Base-by-base conservation (phyloP, 768 basidiomycete genomes). In the Boletus sensibilis region DNA sequence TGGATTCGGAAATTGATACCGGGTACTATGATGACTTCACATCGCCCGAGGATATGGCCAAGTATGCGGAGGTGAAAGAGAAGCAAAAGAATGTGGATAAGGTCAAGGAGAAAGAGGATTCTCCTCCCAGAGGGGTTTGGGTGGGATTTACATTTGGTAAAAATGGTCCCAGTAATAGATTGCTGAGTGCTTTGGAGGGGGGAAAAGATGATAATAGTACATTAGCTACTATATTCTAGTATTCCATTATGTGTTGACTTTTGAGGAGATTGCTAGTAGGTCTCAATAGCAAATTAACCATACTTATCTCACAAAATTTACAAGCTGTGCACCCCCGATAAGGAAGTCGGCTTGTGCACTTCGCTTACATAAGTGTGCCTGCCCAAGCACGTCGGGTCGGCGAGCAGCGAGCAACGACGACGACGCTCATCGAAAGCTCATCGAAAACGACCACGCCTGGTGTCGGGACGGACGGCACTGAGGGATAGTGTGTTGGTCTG, bases 11-110 rank as follows among this genome's bases (percentile, higher is more conserved):
- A 66, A 81, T 92, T 55, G 97, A 99, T 67, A 94, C 94, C 1
- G 94, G 94, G 18, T 95, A 95, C 73, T 95, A 94, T 74, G 92
- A 94, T 64, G 92, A 94, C 69, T 94, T 94, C 70, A 87, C 87
- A 2, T 88, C 83, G 4, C 76, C 82, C 5, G 92, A 95, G 56
- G 96, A 98, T 68, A 98, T 98, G 95, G 94, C 92, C 48, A 98
- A 98, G 76, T 98, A 98, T 68, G 93, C 95, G 12, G 96, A 99
- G 72, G 97, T 99, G 8, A 85, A 90, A 73, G 97, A 97, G 78
- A 99, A 98, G 75, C 94, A 98, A 75, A 78, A 76, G 66, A 95
- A 98, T 68, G 95, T 99, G 25, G 96, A 96, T 25, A 82, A 82
- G 54, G 91, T 98, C 18, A 85, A 82, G 72, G 96, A 98, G 77